Evolutionary conservation across 345 rosid genomes (phyloP).

Genomic region (Acer negundo): DNA sequence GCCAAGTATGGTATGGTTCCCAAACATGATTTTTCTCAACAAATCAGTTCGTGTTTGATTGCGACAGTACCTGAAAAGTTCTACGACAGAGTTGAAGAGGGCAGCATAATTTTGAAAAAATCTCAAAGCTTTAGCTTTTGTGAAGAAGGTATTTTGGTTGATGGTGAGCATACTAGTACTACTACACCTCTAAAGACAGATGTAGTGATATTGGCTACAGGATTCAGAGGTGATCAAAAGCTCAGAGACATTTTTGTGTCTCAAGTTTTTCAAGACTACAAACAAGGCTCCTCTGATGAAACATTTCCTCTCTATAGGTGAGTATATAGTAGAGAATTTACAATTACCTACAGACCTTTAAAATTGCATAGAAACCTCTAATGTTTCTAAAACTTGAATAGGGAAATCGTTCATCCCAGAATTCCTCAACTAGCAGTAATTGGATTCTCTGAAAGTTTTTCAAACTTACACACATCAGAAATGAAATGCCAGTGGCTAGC

Average conservation of each 20-base stretch:
- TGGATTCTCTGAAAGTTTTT: slow-evolving; percentile 38
- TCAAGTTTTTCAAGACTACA: slow-evolving; percentile 22
- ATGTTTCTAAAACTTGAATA: neutral
- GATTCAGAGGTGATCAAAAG: slow-evolving; percentile 41
- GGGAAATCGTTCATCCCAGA: slow-evolving; percentile 42
- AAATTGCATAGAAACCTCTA: too few species aligned
- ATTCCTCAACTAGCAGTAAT: slow-evolving; percentile 52
- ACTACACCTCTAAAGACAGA: slow-evolving; percentile 28
- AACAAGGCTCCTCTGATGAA: slow-evolving; percentile 30
- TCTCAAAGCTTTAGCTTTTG: slow-evolving; percentile 38
- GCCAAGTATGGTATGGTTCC: slow-evolving; percentile 48
- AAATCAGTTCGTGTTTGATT: slow-evolving; percentile 27
- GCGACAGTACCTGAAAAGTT: slow-evolving; percentile 34
- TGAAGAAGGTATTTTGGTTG: slow-evolving; percentile 28
- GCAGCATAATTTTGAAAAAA: slow-evolving; percentile 46
- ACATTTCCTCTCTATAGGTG: slow-evolving; percentile 50
- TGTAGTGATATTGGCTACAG: slow-evolving; percentile 41
- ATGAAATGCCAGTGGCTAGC: slow-evolving; percentile 40
- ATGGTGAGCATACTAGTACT: slow-evolving; percentile 12
- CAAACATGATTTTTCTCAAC: slow-evolving; percentile 33
- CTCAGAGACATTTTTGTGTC: slow-evolving; percentile 34
- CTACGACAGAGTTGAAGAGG: slow-evolving; percentile 41
- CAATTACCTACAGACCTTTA: neutral
- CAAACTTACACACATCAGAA: slow-evolving; percentile 46
- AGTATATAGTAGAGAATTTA: neutral